Evolutionary conservation across 2,329 filamentous ascomycete species (phyloP), one percentile per base, ranked within the genome.

Genomic region (Neofusicoccum umdonicola): DNA sequence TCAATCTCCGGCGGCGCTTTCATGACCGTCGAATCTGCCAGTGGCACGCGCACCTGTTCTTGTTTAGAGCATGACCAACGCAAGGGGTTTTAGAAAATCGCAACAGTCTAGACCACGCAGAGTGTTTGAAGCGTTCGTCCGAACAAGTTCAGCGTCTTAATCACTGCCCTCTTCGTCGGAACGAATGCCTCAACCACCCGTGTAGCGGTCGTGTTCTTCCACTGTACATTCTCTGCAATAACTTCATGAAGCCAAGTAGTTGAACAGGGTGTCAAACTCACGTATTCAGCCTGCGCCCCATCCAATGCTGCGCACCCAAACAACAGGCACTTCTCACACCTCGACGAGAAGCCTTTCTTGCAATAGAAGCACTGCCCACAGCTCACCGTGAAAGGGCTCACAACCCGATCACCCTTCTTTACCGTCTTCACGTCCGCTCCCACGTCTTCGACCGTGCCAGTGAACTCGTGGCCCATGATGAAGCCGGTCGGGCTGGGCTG

Each of bases 381-480:
- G 2, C 73, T 76, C 0, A 71, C 69, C 4, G 92, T 97, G 76
- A 97, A 97, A 0, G 93, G 92, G 27, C 89, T 86, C 19, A 97
- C 91, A 37, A 97, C 83, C 70, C 87, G 86, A 76, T 97, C 93
- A 4, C 92, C 93, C 61, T 89, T 81, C 67, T 87, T 81, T 68
- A 96, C 82, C 0, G 83, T 86, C 70, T 85, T 88, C 51, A 97
- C 91, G 2, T 80, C 83, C 15, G 83, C 79, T 0, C 93, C 93
- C 50, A 84, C 80, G 67, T 90, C 86, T 39, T 88, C 84, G 9
- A 96, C 86, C 27, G 83, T 84, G 4, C 93, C 93, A 1, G 91
- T 92, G 73, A 96, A 96, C 73, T 97, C 93, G 75, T 97, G 93
- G 65, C 92, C 91, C 90, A 86, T 88, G 65, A 89, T 85, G 71